Evolutionary conservation across 306 rosid genomes (phyloP), one percentile per base, ranked within the genome.

Genomic region (Dryas octopetala): DNA sequence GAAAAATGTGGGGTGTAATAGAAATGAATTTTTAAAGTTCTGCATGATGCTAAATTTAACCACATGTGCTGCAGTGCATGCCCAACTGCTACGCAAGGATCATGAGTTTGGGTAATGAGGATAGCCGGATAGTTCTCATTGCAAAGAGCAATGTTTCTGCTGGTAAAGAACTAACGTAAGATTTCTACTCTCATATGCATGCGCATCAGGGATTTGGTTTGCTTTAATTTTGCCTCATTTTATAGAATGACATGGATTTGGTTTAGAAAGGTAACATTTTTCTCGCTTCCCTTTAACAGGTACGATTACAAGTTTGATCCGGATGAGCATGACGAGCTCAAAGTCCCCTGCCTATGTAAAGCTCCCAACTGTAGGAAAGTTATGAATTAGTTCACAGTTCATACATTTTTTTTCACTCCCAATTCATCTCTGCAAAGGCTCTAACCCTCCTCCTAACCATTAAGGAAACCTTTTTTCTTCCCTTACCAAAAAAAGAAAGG

Each of bases 71-170:
- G 88, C 87, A 95, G 99, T 95, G 99, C 89, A 89, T 85, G 91
- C 99, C 99, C 73, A 95, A 95, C 86, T 92, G 97, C 83, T 90
- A 86, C 77, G 93, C 99, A 47, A 92, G 99, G 88, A 95, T 95
- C 76, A 82, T 92, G 96, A 87, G 90, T 58, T 57, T 88, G 15
- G 92, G 93, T 28, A 86, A 88, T 58, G 88, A 83, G 16, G 91
- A 85, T 79, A 89, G 84, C 82, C 91, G 97, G 70, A 90, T 95
- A 70, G 99, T 95, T 79, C 97, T 95, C 72, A 86, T 95, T 55
- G 97, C 99, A 52, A 95, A 87, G 89, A 78, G 85, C 26, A 83
- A 85, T 19, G 93, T 95, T 67, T 76, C 91, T 48, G 97, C 91
- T 9, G 98, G 99, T 53, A 89, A 95, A 86, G 99, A 95, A 84